Base-by-base conservation (phyloP, 2,329 filamentous ascomycete species). In the Ophiocordyceps camponoti-leonardi region DNA sequence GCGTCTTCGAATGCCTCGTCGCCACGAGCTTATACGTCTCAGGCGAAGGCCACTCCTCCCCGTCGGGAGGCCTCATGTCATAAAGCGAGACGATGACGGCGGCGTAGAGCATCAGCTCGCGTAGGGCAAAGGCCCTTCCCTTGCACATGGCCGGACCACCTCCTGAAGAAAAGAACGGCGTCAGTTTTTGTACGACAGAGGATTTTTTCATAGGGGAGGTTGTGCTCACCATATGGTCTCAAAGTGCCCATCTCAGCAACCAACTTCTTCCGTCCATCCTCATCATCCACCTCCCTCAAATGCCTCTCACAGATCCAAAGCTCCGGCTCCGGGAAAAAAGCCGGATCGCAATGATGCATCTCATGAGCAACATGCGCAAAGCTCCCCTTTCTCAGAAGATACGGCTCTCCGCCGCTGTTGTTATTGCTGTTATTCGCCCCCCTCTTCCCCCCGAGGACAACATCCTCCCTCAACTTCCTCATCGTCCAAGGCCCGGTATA, bases 271-370 rank as follows among this genome's bases (percentile, higher is more conserved):
- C 47, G 46, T 0, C 54, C 60, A 16, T 56, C 51, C 18, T 54
- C 48, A 22, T 54, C 55, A 11, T 51, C 46, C 1, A 20, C 41
- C 18, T 59, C 56, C 8, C 54, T 54, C 6, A 65, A 42, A 44
- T 64, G 62, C 18, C 64, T 53, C 10, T 55, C 52, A 8, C 54
- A 53, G 10, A 57, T 56, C 61, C 63, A 67, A n/a, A 62, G 57
- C 0, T 50, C 48, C 1, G 63, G 57, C 10, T 61, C 55, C 6
- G 58, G 52, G 28, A 60, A 66, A 35, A 49, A 50, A 10, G 49
- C 50, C 0, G 61, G 59, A 43, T 66, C 61, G 10, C 57, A 56
- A 31, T 65, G 55, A 42, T 63, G 60, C 20, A 65, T 47, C 4
- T 61, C 58, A 8, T 60, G 51, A 3, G 58, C 47, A 6, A 60